A percentile compares a stretch with the other conserved stretches of the same genome.
Conservation (phyloP, 108 stramenopile species). For the Fragilariopsis cylindrus region DNA sequence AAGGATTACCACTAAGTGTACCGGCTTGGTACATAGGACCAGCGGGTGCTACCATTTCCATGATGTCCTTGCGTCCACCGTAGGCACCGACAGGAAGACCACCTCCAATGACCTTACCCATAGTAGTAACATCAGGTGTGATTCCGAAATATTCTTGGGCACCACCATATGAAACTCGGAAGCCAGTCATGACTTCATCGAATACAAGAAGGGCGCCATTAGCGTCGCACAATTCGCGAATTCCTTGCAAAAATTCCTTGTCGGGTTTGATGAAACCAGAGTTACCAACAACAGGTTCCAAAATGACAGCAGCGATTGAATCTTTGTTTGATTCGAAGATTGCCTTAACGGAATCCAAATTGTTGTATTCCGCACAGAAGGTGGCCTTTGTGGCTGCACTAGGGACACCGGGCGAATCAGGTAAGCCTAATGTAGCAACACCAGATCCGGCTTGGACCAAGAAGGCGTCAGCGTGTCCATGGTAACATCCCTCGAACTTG, state of each 20-base stretch:
- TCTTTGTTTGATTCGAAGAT: conserved; percentile 90
- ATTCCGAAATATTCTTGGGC: conserved; percentile 96
- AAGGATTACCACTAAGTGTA: conserved; percentile 95
- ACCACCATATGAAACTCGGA: conserved; percentile 97
- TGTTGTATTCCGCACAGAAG: conserved; percentile 96
- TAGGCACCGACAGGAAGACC: conserved; percentile 98
- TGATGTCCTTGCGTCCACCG: conserved; percentile 97
- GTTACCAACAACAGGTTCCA: conserved; percentile 98
- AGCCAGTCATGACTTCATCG: conserved; percentile 99
- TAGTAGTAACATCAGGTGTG: conserved; percentile 97
- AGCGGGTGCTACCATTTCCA: conserved; percentile 96
- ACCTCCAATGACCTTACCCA: conserved; percentile 99
- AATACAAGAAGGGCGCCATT: conserved; percentile 94
- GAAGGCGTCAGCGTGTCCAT: conserved; percentile 98
- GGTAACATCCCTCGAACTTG: conserved; percentile 99
- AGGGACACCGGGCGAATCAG: conserved; percentile 97
- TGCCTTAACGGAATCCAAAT: conserved; percentile 88
- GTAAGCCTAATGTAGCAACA: conserved; percentile 96
- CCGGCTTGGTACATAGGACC: conserved; percentile 99
- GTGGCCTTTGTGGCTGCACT: conserved; percentile 90
- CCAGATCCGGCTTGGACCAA: conserved; percentile 98
- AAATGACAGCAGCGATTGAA: conserved; percentile 93
- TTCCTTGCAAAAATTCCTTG: conserved; percentile 92
- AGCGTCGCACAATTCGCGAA: conserved; percentile 84
- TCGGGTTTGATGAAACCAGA: conserved; percentile 98